Conservation (phyloP, 1,284 basidiomycete species). For the Leccinum fuscescens region DNA sequence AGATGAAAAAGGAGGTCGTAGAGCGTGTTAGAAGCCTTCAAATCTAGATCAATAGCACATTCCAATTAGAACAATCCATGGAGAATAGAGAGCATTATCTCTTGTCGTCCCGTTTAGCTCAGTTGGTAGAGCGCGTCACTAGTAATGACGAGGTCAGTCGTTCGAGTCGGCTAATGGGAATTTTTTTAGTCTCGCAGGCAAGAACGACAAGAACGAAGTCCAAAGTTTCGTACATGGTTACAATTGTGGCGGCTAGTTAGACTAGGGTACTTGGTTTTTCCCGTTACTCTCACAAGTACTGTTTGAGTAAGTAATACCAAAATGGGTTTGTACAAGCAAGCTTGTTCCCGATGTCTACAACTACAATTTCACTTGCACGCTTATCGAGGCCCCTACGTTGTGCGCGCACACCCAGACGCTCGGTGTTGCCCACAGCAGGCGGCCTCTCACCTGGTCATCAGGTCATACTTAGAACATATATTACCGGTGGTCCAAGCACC, state of each 20-base stretch:
- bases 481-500: slow-evolving; percentile 50
- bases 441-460: neutral
- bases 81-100: neutral
- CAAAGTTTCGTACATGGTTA: no score
- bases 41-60: slow-evolving; percentile 16
- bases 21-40: slow-evolving; percentile 21
- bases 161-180: slow-evolving; percentile 53
- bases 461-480: slow-evolving; percentile 37
- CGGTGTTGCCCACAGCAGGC: neutral
- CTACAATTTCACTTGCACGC: slow-evolving; percentile 5
- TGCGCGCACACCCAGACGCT: neutral
- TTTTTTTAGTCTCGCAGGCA: neutral
- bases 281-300: neutral
- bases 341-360: slow-evolving; percentile 9
- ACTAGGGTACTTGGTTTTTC: neutral
- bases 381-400: slow-evolving; percentile 10
- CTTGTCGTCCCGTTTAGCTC: slow-evolving; percentile 45
- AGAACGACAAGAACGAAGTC: neutral
- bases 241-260: neutral
- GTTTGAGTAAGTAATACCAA: neutral
- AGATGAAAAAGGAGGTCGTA: slow-evolving; percentile 45
- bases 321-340: neutral
- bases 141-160: slow-evolving; percentile 56
- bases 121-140: slow-evolving; percentile 63
- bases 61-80: neutral